phyloP scores from a whole-genome alignment of 2,329 filamentous ascomycete species.

The Diaporthe vaccinii region DNA sequence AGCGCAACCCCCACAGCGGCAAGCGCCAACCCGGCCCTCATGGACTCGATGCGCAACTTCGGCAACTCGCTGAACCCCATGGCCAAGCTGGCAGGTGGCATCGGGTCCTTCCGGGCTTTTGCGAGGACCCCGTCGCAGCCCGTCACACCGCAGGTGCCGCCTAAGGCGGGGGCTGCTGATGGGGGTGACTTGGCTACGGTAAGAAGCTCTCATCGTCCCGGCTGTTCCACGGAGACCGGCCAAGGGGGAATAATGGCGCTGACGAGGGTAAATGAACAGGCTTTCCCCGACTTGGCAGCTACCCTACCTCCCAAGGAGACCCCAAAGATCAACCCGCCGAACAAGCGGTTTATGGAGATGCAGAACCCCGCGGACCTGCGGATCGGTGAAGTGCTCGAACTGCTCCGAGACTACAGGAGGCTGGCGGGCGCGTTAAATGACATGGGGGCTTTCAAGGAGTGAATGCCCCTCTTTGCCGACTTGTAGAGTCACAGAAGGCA shows the following conservation, averaged over 20 bases:
- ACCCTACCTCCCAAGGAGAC: conserved; percentile 67
- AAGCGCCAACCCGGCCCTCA: conserved; percentile 69
- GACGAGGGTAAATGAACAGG: conserved; percentile 53
- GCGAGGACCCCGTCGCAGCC: conserved; percentile 68
- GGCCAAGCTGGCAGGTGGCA: conserved; percentile 75
- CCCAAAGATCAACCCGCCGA: conserved; percentile 74
- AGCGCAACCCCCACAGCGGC: conserved; percentile 47
- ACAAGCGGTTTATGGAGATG: conserved; percentile 80
- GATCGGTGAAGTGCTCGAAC: conserved; percentile 79
- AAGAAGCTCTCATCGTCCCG: conserved; percentile 47
- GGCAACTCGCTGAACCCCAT: conserved; percentile 87
- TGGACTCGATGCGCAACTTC: conserved; percentile 86
- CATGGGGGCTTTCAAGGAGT: conserved; percentile 69
- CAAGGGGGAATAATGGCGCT: conserved; percentile 9
- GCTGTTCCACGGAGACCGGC: neutral
- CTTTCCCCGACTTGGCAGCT: conserved; percentile 71
- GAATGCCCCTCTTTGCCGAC: neutral
- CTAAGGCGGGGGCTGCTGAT: conserved; percentile 56
- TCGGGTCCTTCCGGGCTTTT: conserved; percentile 82
- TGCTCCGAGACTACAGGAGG: conserved; percentile 81
- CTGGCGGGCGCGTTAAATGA: conserved; percentile 76
- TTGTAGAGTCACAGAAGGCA: neutral
- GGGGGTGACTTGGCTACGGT: conserved; percentile 71
- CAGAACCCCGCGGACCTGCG: conserved; percentile 78
- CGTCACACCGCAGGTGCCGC: conserved; percentile 49